These are phyloP conservation scores for Phylloporus rhodoxanthus DNA, from an alignment of 768 basidiomycete genomes.

Conservation along the genomic window DNA sequence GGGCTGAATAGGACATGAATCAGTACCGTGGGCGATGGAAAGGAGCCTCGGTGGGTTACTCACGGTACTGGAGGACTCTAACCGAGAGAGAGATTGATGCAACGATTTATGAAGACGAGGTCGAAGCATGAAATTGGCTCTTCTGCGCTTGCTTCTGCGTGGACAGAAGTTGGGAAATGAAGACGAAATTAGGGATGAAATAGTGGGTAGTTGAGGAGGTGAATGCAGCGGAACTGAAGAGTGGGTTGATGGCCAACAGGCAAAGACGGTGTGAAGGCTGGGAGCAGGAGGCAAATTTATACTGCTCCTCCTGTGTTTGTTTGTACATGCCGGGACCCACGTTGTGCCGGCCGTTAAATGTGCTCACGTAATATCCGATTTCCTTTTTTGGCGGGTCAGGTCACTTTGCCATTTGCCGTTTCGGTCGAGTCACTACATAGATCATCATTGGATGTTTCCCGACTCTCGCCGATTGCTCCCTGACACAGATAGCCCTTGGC, in stretches of 20 bases:
- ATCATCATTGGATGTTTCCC: no score
- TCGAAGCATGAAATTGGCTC: slow-evolving; percentile 77
- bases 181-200: slow-evolving; percentile 21
- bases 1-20: slow-evolving; percentile 37
- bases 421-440: no score
- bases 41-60: slow-evolving; percentile 14
- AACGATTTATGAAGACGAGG: slow-evolving; percentile 70
- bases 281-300: slow-evolving; percentile 22
- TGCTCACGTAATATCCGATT: not conserved
- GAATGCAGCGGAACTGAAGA: not conserved
- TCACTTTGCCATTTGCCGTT: no score
- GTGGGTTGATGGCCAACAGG: not conserved
- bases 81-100: slow-evolving; percentile 54
- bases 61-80: slow-evolving; percentile 50
- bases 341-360: not conserved
- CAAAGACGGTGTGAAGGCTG: not conserved
- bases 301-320: slow-evolving; percentile 14
- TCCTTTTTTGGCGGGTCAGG: slow-evolving; percentile 14
- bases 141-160: slow-evolving; percentile 29
- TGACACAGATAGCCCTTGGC: no score
- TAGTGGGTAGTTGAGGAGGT: slow-evolving; percentile 16
- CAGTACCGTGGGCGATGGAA: not conserved
- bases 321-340: slow-evolving; percentile 19
- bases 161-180: slow-evolving; percentile 28
- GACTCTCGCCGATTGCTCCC: no score